Conservation (phyloP, 495 filamentous ascomycete species). For the Amphirosellinia nigrospora region DNA sequence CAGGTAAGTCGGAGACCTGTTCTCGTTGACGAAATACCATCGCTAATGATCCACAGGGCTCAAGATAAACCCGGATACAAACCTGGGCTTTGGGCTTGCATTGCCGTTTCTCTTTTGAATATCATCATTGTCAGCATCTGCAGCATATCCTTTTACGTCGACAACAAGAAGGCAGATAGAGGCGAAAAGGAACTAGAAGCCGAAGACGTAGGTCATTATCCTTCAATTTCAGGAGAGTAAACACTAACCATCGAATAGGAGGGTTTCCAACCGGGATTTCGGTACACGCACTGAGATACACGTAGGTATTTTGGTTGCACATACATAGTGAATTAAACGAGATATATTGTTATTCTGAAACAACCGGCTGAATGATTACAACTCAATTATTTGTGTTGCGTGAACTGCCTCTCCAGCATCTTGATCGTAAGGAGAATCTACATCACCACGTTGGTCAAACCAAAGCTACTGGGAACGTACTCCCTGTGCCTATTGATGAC, state of each 20-base stretch:
- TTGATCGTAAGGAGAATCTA: too few species aligned
- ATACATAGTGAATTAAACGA: not conserved
- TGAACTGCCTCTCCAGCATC: not conserved
- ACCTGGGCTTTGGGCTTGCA: slow-evolving; percentile 54
- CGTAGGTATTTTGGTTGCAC: too few species aligned
- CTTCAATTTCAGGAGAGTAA: not conserved
- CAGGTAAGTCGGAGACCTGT: slow-evolving; percentile 35
- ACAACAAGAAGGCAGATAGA: slow-evolving; percentile 51
- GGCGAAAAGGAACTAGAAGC: slow-evolving; percentile 53
- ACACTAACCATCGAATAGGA: slow-evolving; percentile 41
- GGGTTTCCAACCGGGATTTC: slow-evolving; percentile 50
- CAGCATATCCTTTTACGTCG: slow-evolving; percentile 38
- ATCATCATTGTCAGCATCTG: slow-evolving; percentile 45
- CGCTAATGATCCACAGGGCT: slow-evolving; percentile 41
- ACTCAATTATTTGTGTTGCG: not conserved
- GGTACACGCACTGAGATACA: slow-evolving; percentile 51
- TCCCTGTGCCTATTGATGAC: too few species aligned
- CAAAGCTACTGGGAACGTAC: too few species aligned
- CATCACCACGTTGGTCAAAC: too few species aligned
- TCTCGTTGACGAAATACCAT: not conserved
- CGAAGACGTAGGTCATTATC: slow-evolving; percentile 42
- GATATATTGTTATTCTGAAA: not conserved
- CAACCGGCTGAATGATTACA: not conserved
- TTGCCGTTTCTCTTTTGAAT: slow-evolving; percentile 43
- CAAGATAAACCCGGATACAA: slow-evolving; percentile 44